Percentiles rank a stretch among this genome's conserved stretches.
Evolutionary conservation across 2,329 filamentous ascomycete species (phyloP).

Genomic region (Colletotrichum somersetense): DNA sequence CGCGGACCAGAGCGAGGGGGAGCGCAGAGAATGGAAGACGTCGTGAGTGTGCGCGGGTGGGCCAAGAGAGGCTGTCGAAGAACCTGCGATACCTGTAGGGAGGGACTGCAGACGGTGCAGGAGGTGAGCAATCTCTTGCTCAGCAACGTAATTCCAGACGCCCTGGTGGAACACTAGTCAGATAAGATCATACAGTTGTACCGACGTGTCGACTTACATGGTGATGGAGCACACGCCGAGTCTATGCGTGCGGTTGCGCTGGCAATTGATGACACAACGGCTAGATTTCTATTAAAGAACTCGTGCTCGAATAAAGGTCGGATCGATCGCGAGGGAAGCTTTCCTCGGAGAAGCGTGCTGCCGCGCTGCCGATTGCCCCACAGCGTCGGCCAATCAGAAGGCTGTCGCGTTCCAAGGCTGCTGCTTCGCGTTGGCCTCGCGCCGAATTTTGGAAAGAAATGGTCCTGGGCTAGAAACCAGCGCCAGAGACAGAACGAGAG

Average conservation of each 20-base stretch:
- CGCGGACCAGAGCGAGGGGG: background rate
- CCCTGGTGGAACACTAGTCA: conserved; percentile 22
- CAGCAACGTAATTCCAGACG: conserved; percentile 39
- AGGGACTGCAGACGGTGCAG: conserved; percentile 26
- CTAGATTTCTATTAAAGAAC: conserved; percentile 5
- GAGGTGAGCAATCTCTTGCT: conserved; percentile 38
- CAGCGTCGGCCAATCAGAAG: conserved; percentile 23
- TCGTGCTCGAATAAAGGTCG: background rate
- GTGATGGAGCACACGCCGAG: background rate
- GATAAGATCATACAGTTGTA: background rate
- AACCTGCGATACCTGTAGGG: conserved; percentile 6
- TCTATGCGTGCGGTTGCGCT: background rate
- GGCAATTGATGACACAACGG: conserved; percentile 12
- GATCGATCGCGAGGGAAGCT: conserved; percentile 12
- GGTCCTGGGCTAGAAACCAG: background rate
- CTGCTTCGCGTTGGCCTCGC: conserved; percentile 36
- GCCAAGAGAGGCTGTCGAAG: conserved; percentile 25
- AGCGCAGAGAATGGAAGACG: background rate
- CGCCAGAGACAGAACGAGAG: conserved; percentile 16
- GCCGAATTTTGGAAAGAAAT: conserved; percentile 40
- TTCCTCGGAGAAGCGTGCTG: conserved; percentile 32
- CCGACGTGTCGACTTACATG: conserved; percentile 15
- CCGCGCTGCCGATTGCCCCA: conserved; percentile 23
- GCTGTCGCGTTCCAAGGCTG: conserved; percentile 38
- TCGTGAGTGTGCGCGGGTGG: conserved; percentile 26